Conservation (phyloP, 2,329 filamentous ascomycete genomes). For the Alternaria incomplexa region DNA sequence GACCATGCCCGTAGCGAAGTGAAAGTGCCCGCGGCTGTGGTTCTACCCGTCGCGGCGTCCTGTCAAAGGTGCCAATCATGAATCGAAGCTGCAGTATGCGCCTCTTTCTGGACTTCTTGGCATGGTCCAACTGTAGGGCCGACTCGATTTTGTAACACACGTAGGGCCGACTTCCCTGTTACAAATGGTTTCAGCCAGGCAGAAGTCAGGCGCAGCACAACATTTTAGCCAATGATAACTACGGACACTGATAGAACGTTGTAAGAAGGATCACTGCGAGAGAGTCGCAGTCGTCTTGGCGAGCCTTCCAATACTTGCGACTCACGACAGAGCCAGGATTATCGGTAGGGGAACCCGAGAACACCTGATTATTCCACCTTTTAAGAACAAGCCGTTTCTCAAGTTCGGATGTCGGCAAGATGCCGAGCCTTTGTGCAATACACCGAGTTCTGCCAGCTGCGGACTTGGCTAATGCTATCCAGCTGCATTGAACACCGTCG, state of each 20-base stretch:
- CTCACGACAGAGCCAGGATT: not conserved
- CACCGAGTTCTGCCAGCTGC: not conserved
- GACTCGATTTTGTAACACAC: not conserved
- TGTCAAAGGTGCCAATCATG: not conserved
- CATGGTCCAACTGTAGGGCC: not conserved
- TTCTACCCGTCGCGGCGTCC: not conserved
- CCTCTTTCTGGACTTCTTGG: not conserved
- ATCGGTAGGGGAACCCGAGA: not conserved
- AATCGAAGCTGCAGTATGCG: not conserved
- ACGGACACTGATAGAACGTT: not conserved
- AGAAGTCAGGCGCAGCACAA: not conserved
- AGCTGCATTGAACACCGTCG: not conserved
- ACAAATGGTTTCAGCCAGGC: not conserved
- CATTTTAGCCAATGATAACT: not conserved
- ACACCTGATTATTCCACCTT: not conserved
- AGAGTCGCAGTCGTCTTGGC: not conserved
- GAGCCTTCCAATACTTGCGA: not conserved
- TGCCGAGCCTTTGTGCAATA: not conserved
- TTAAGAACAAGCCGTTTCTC: not conserved
- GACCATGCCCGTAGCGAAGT: not conserved
- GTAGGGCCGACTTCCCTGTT: not conserved
- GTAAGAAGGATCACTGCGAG: not conserved
- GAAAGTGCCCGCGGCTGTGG: not conserved
- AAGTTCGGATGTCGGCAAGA: not conserved
- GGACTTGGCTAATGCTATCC: not conserved